Evolutionary conservation across 2,329 filamentous ascomycete genomes (phyloP), one percentile per base, ranked within the genome.

Genomic region (Magnaporthiopsis rhizophila): DNA sequence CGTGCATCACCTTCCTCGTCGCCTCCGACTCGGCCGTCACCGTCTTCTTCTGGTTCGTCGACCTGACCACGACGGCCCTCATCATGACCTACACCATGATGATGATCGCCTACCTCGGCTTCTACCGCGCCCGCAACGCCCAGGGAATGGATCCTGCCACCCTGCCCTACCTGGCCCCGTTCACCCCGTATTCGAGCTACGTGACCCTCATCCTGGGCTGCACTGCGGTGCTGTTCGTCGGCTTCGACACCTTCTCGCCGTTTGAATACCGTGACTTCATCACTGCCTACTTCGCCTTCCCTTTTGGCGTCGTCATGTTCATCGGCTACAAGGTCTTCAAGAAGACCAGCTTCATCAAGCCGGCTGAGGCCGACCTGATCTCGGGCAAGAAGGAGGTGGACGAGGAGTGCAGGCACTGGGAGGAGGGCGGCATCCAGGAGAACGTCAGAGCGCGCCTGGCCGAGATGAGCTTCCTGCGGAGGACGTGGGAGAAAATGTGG

Each of bases 381-480:
- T 78, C 80, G 28, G 84, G 83, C 66, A 71, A 86, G n/a, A 81
- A 80, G 4, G 83, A 86, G 69, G 83, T 88, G 66, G 85, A 86
- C 61, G 81, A 83, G 67, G 66, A 69, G 62, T 63, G 63, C 59
- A 64, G 59, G 30, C 28, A 64, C 11, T 64, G 63, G 63, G 63
- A 64, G 34, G 63, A 64, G 50, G 67, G 67, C 30, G 67, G 67
- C n/a, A 62, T 68, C 57, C 64, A 68, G 56, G 67, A 67, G 61
- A 34, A 34, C 30, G 67, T 67, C 38, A 65, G 32, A 65, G 65
- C 59, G 13, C 64, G 67, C 21, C 58, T 68, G 58, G 67, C 67
- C 18, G 57, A 67, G 61, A 61, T 68, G 30, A 15, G 32, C 11
- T 61, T 67, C 12, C 24, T 59, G 53, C 62, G 59, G 53, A 61